Evolutionary conservation across 106 monocot genomes (phyloP), one percentile per base, ranked within the genome.

Genomic region (Allium sativum): DNA sequence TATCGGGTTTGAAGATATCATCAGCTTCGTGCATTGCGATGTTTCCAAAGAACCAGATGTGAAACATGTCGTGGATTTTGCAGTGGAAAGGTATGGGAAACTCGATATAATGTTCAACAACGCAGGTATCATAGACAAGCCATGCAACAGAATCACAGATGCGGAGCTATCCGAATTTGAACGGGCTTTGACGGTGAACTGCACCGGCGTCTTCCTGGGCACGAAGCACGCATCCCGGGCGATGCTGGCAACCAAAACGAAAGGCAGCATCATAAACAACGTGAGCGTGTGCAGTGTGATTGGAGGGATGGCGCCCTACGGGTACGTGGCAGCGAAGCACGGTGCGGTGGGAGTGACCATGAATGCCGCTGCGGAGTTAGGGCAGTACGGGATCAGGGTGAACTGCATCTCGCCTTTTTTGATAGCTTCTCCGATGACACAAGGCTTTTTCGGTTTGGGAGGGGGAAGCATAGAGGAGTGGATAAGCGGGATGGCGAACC

Each of bases 401-500:
- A 80, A 80, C 56, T 72, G 72, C 20, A 68, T 81, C 13, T 72
- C 76, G 13, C 59, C 44, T 0, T 60, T 60, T 44, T 7, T 59
- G 42, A 59, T 59, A 8, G 58, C 58, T 8, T 59, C 42, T 6
- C 58, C 58, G 15, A 59, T 42, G 41, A 42, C 57, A 40, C 31
- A 19, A 19, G 40, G 57, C 40, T 58, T 58, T 40, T 58, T 58
- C 19, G 57, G 8, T 14, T 12, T 13, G 9, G 57, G 40, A 18
- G 58, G 58, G 41, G 15, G 12, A 21, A 42, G 58, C 41, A 59
- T 61, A 8, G 45, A 61, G 74, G 74, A 70, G 58, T 56, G 77
- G 12, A 77, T 90, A 18, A 75, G 79, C 55, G 64, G 56, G 12
- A 31, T 85, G 61, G 90, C 79, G n/a, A 85, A 72, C 41, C 71